Base-by-base conservation (phyloP, 441 rosid genomes). In the Brassica balearica region DNA sequence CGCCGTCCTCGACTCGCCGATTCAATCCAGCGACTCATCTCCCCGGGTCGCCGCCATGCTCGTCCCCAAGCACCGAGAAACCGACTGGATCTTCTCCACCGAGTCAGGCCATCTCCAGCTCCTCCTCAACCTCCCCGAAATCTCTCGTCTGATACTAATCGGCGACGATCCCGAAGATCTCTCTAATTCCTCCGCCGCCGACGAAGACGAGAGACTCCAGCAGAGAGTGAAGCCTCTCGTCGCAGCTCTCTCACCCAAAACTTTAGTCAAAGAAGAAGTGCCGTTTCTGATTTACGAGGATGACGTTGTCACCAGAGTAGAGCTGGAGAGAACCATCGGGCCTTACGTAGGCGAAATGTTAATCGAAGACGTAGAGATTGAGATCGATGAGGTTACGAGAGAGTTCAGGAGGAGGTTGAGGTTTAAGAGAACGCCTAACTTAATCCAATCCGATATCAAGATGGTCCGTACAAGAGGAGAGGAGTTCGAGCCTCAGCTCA, bases 391-490 rank as follows among this genome's bases (percentile, higher is more conserved):
- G 4, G 74, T 23, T 20, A 58, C 27, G 5, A 81, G 88, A 68
- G 95, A 92, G 72, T 91, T 89, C 69, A 81, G 90, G 82, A 89
- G 97, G 90, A 87, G 97, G 74, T 69, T 92, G 82, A 94, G 98
- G 86, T 92, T 92, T 75, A 92, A 90, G 80, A 94, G 95, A 72
- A 86, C 86, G 97, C 97, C 98, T 4, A 91, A 86, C 71, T 80
- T 90, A 80, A 84, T 92, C 20, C 98, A 94, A 77, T 84, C 94
- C 1, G 92, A 86, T 36, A 80, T 91, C 34, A 82, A 77, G 60
- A 81, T 90, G 3, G 77, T 86, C 12, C 91, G 92, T 0, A 69
- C 15, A 59, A 25, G 27, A 60, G 69, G 86, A 46, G 77, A 71
- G 17, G 36, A 23, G 48, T 90, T 91, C 60, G 77, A 53, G 69